Base-by-base conservation (phyloP, 2,329 filamentous ascomycete species). In the Sporothrix sp. region DNA sequence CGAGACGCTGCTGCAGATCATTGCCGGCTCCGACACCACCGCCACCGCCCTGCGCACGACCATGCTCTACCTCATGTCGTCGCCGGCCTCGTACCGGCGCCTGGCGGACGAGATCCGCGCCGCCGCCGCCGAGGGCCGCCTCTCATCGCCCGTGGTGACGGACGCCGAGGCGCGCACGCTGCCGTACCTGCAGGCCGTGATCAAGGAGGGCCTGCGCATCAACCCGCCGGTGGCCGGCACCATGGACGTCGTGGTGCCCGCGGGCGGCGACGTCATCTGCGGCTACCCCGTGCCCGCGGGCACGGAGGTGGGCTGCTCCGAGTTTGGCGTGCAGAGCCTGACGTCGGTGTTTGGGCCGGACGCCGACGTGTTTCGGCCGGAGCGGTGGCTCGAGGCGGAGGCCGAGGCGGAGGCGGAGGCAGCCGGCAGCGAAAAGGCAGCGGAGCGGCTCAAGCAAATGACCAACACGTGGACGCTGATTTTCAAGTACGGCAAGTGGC, bases 141-240 rank as follows among this genome's bases (percentile, higher is more conserved):
- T 63, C 30, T 60, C 59, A 1, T 66, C 68, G 13, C 61, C 61
- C 36, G 59, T 66, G 48, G 38, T 51, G 11, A 59, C 57, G 9
- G 64, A 70, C 35, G 58, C 61, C 2, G 66, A 73, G 55, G 66
- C 66, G 1, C 62, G 64, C 14, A 56, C 57, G 3, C 62, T 76
- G 6, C 66, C 68, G 0, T 78, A 75, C 52, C 63, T 79, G 7
- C 68, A 73, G 54, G 74, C 74, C 0, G 69, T 71, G 5, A 68
- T 78, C 35, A 68, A 68, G 45, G 75, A 78, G 56, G 69, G 67
- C 0, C 60, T 76, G 16, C 65, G 75, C 0, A 64, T 75, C 20
- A 68, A 66, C 53, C 69, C 72, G 2, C 71, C 72, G 0, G 65
- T 70, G 0, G 64, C 65, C 2, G 67, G 66, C 1, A 42, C 57